Evolutionary conservation across 805 yeast genomes (phyloP).

Genomic region (Spathaspora gorwiae): DNA sequence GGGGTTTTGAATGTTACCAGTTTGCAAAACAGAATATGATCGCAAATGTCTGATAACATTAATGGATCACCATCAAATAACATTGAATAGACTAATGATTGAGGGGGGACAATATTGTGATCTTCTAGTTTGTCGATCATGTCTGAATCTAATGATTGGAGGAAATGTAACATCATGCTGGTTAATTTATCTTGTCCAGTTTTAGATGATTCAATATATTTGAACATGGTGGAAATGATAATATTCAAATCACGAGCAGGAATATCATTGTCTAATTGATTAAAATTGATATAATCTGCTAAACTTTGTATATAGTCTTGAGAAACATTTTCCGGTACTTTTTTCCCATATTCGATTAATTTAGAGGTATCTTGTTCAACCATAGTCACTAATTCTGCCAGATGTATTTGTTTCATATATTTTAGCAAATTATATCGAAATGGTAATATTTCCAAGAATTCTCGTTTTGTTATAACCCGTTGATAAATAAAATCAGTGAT

Average conservation of each 20-base stretch:
- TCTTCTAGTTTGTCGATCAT: background rate
- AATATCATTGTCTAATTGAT: background rate
- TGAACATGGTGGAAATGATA: too few relatives aligned
- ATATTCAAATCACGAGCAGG: background rate
- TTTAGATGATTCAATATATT: background rate
- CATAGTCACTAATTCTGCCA: background rate
- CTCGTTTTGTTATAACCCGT: background rate
- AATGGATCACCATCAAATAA: constrained; percentile 42
- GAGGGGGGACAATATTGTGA: constrained; percentile 30
- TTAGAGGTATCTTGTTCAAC: background rate
- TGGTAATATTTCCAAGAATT: background rate
- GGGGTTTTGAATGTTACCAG: constrained; percentile 14
- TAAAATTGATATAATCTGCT: background rate
- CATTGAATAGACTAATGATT: constrained; percentile 32
- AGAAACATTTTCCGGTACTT: background rate
- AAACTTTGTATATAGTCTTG: background rate
- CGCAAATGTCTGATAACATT: constrained; percentile 42
- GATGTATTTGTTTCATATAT: background rate
- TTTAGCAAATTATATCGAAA: constrained; percentile 1
- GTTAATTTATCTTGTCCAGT: background rate
- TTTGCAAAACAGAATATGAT: constrained; percentile 42
- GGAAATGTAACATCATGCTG: background rate
- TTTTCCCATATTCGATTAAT: background rate
- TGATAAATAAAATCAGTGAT: constrained; percentile 11
- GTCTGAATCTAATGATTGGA: background rate